A percentile compares a stretch with the other conserved stretches of the same genome.
Evolutionary conservation across 2,329 filamentous ascomycete genomes (phyloP).

Genomic region (Trichoderma arundinaceum): DNA sequence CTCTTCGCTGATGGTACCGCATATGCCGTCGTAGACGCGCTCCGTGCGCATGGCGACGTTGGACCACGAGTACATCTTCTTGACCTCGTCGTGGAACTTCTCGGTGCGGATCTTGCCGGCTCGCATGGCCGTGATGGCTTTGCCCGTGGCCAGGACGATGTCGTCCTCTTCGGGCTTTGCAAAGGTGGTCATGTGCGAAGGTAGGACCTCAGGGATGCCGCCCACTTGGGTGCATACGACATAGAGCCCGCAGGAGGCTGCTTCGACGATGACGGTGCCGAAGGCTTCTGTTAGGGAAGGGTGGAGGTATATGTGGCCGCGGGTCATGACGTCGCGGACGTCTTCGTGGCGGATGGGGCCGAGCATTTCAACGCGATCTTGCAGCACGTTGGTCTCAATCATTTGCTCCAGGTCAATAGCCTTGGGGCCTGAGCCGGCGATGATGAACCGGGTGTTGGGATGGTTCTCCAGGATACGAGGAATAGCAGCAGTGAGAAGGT

Average conservation of each 20-base stretch:
- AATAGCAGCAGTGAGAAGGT: constrained; percentile 94
- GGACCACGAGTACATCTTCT: constrained; percentile 98
- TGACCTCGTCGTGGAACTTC: constrained; percentile 94
- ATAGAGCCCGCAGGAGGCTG: constrained; percentile 92
- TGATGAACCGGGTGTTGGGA: constrained; percentile 94
- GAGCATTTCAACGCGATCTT: constrained; percentile 91
- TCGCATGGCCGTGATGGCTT: constrained; percentile 84
- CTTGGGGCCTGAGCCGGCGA: constrained; percentile 93
- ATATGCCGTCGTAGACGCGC: constrained; percentile 92
- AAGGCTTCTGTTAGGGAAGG: constrained; percentile 96
- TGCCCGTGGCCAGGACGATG: constrained; percentile 84
- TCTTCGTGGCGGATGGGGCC: constrained; percentile 94
- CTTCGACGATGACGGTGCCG: constrained; percentile 96
- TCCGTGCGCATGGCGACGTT: constrained; percentile 94
- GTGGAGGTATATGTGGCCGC: constrained; percentile 94
- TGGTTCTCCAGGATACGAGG: constrained; percentile 88
- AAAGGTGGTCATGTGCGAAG: constrained; percentile 96
- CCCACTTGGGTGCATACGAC: constrained; percentile 97
- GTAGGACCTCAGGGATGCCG: constrained; percentile 94
- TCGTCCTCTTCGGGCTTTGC: constrained; percentile 97
- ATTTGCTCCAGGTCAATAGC: constrained; percentile 98
- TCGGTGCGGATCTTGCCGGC: constrained; percentile 89
- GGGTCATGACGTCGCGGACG: constrained; percentile 95
- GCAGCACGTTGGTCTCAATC: constrained; percentile 91
- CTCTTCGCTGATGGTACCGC: constrained; percentile 79